Conservation (phyloP, 2,329 filamentous ascomycete genomes). For the Xylariaceae sp. region DNA sequence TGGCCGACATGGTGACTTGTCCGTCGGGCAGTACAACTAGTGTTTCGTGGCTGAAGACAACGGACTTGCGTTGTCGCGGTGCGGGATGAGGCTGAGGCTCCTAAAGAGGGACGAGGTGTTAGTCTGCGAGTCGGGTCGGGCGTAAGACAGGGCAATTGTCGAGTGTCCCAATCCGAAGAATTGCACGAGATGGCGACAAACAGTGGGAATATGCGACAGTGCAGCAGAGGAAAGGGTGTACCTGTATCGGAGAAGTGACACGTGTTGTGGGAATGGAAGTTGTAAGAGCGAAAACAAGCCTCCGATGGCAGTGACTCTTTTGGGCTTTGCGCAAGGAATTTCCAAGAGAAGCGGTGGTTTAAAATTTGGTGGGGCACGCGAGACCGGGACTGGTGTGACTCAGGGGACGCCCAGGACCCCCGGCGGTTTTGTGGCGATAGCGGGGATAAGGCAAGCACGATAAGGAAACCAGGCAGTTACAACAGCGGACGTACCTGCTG, state of each 20-base stretch:
- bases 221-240: constrained; percentile 5
- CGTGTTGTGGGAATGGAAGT: constrained; percentile 10
- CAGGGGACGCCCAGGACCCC: constrained; percentile 3
- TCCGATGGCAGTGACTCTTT: constrained; percentile 21
- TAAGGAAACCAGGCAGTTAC: neutral
- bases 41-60: constrained; percentile 85
- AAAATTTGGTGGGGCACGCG: constrained; percentile 18
- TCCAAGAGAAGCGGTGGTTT: constrained; percentile 12
- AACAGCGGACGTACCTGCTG: neutral
- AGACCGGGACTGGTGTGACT: constrained; percentile 6
- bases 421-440: constrained; percentile 8
- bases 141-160: neutral
- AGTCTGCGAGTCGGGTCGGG: constrained; percentile 4
- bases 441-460: neutral
- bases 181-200: neutral
- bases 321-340: constrained; percentile 17
- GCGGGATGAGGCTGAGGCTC: constrained; percentile 37
- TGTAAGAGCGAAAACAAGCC: neutral
- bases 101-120: constrained; percentile 11
- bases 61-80: constrained; percentile 81
- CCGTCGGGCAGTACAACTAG: constrained; percentile 87
- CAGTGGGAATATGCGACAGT: neutral
- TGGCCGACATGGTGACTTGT: constrained; percentile 68
- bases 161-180: neutral
- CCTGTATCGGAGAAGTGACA: constrained; percentile 6